Percentiles rank a stretch among this genome's conserved stretches.
phyloP scores from a whole-genome alignment of 2,329 filamentous ascomycete genomes.

The Rutstroemia sp. region DNA sequence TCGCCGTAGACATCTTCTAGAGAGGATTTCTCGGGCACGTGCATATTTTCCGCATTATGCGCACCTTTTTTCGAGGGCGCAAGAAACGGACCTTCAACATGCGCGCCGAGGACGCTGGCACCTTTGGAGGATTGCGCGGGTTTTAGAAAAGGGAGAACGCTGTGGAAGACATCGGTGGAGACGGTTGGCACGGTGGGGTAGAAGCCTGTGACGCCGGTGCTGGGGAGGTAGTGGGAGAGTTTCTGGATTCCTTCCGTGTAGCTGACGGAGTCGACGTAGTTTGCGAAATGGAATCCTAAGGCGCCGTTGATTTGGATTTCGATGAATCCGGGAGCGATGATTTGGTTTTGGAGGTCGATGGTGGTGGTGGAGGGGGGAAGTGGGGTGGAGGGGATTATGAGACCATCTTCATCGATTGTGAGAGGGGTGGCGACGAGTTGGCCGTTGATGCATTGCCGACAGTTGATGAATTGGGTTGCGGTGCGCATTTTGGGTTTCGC shows the following conservation, averaged over 20 bases:
- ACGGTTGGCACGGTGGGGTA: slow-evolving; percentile 48
- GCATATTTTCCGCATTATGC: slow-evolving; percentile 31
- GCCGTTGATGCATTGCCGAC: slow-evolving; percentile 21
- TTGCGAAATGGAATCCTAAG: slow-evolving; percentile 45
- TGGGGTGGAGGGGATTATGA: slow-evolving; percentile 21
- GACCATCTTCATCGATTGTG: slow-evolving; percentile 17
- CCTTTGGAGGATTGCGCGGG: slow-evolving; percentile 35
- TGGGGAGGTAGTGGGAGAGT: slow-evolving; percentile 41
- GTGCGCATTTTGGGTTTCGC: slow-evolving; percentile 10
- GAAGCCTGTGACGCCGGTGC: slow-evolving; percentile 45
- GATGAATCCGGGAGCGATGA: slow-evolving; percentile 47
- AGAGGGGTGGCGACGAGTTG: slow-evolving; percentile 15
- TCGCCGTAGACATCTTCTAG: slow-evolving; percentile 37
- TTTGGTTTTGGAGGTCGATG: slow-evolving; percentile 39
- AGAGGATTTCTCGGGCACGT: slow-evolving; percentile 15
- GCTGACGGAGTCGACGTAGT: slow-evolving; percentile 32
- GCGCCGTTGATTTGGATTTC: slow-evolving; percentile 46
- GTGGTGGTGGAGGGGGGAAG: slow-evolving; percentile 14
- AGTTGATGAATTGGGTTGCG: slow-evolving; percentile 23
- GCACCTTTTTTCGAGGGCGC: slow-evolving; percentile 45
- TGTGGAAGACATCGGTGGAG: slow-evolving; percentile 35
- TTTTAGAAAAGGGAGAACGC: slow-evolving; percentile 37
- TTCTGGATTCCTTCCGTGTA: slow-evolving; percentile 38
- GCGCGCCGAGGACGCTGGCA: slow-evolving; percentile 47
- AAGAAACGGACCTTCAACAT: slow-evolving; percentile 49